phyloP scores from a whole-genome alignment of 495 filamentous ascomycete species.

The Neurospora sublineolata region DNA sequence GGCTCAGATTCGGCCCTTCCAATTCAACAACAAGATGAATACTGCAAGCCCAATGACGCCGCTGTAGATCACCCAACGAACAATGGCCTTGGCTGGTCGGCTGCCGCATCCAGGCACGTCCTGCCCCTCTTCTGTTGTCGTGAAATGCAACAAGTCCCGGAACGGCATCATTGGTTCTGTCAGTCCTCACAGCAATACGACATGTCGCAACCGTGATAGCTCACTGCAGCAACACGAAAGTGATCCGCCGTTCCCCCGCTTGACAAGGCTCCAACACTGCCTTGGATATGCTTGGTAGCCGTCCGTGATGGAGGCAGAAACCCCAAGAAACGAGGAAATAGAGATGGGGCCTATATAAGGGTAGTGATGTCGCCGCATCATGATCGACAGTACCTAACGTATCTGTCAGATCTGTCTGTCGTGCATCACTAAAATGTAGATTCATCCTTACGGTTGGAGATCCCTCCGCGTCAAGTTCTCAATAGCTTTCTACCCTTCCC shows the following conservation, averaged over 20 bases:
- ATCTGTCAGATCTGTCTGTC: constrained; percentile 27
- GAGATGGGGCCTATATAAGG: background rate
- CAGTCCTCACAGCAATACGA: background rate
- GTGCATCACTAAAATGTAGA: constrained; percentile 9
- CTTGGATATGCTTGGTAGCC: background rate
- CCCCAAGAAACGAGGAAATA: background rate
- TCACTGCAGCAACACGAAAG: background rate
- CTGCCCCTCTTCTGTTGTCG: background rate
- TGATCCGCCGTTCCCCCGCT: background rate
- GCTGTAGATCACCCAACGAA: background rate
- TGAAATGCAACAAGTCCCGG: background rate
- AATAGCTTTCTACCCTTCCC: background rate
- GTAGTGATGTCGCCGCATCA: constrained; percentile 16
- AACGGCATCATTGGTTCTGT: background rate
- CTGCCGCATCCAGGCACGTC: constrained; percentile 1
- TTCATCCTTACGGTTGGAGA: background rate
- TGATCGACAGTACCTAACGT: constrained; percentile 22
- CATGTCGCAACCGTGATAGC: background rate
- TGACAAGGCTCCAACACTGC: background rate
- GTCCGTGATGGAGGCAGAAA: background rate
- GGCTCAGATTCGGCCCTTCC: constrained; percentile 18
- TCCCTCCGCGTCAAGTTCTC: background rate
- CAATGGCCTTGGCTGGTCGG: background rate
- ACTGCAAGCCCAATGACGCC: constrained; percentile 3
- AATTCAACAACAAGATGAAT: constrained; percentile 1